Evolutionary conservation across 768 basidiomycete genomes (phyloP), one percentile per base, ranked within the genome.

Genomic region (Lactarius akahatsu): DNA sequence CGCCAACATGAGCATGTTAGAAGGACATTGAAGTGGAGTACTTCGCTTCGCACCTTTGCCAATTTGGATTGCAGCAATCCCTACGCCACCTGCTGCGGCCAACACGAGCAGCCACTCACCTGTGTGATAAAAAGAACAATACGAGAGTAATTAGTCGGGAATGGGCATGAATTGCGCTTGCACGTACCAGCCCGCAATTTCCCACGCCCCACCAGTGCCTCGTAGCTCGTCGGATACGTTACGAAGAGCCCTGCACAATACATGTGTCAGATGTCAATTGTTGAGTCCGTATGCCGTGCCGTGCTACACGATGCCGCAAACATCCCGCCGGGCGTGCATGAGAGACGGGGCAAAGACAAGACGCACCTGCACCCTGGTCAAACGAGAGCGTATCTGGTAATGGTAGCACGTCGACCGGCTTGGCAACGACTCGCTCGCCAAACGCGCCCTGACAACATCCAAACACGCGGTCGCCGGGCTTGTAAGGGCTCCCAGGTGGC

Each of bases 31-130:
- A 30, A 36, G 23, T 13, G 55, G 26, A 68, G 62, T n/a, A 30
- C 5, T 26, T 52, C 13, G 26, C 57, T 26, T 69, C 74, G 43
- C 40, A 92, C 93, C 88, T 84, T 97, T 97, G 26, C 94, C 96
- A 62, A 98, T 82, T 74, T 98, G 96, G 20, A 95, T 87, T 8
- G 96, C 96, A 7, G 89, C 87, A 59, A 96, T 87, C 0, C 96
- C 96, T 5, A 98, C 95, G 15, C 95, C 96, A 3, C 96, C 96
- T 1, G 96, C 96, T n/a, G 92, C 92, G 8, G 95, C 96, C 59
- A 94, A 93, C 4, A 98, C 88, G 3, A 99, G 85, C 3, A 97
- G 85, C 85, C 90, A 94, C 78, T 98, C 96, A 26, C 91, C 91
- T 91, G 58, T 9, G 40, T n/a, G 15, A 52, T 20, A 62, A 52